A percentile compares a stretch with the other conserved stretches of the same genome.
Evolutionary conservation across 306 rosid genomes (phyloP).

Genomic region (Mucuna pruriens): DNA sequence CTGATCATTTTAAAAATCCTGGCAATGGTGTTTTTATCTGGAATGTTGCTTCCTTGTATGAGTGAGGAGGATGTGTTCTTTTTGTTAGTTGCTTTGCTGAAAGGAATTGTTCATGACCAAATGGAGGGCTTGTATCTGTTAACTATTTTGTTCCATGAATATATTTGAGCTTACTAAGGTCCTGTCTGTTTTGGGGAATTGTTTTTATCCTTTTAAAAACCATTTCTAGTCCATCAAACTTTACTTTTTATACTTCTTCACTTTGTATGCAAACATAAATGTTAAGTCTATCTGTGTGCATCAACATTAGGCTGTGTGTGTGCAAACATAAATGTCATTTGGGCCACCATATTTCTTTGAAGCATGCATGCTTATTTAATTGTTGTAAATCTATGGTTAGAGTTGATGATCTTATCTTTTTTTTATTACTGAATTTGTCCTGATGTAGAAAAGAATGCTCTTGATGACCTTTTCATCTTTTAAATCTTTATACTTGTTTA

Average conservation of each 20-base stretch:
- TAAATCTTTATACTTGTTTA: neutral
- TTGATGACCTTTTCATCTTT: neutral
- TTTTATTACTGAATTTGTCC: neutral
- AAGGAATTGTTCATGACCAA: constrained; percentile 90
- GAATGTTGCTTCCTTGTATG: constrained; percentile 87
- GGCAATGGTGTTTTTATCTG: constrained; percentile 95
- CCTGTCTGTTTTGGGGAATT: neutral
- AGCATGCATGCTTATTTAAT: neutral
- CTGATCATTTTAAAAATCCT: constrained; percentile 53
- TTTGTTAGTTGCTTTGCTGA: constrained; percentile 82
- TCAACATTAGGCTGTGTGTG: neutral
- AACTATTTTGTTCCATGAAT: constrained; percentile 18
- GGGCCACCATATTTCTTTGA: neutral
- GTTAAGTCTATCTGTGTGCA: neutral
- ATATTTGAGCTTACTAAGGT: neutral
- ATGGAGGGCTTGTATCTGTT: constrained; percentile 94
- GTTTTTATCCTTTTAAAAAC: neutral
- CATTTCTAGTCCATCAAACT: neutral
- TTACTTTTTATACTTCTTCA: neutral
- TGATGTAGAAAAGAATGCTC: neutral
- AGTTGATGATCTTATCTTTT: neutral
- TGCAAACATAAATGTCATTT: neutral
- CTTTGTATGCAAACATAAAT: too few species aligned
- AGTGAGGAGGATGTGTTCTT: constrained; percentile 95
- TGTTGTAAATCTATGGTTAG: neutral